Base-by-base conservation (phyloP, 371 early-diverging fungal genomes). In the Apophysomyces elegans region DNA sequence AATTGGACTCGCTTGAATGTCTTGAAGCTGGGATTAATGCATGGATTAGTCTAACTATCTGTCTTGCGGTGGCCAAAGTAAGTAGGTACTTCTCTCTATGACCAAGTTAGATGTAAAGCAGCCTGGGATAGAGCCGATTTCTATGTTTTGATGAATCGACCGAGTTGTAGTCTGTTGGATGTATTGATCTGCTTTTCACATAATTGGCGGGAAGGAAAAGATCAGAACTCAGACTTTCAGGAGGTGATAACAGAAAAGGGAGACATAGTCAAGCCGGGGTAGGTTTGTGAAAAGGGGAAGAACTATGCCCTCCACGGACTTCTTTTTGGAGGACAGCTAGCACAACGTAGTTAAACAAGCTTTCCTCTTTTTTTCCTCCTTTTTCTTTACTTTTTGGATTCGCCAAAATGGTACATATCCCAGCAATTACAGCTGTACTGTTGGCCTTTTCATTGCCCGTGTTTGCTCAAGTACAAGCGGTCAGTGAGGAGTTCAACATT, bases 401-500 rank as follows among this genome's bases (percentile, higher is more conserved):
- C 9, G n/a, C 16, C n/a, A 45, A 45, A 16, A 50, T 50, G 54
- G 21, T 50, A 50, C 54, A 26, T 21, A 9, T 50, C 21, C 9
- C 54, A 50, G 16, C 54, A 50, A 50, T 50, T 21, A 26, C 54
- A 21, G 54, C 54, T 50, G 21, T 50, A 21, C 16, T 50, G 16
- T 50, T 50, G 54, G 54, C 54, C 21, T 26, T 50, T 50, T n/a
- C 54, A 9, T 9, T 50, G n/a, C 21, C 54, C 21, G 21, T 21
- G 9, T 50, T 26, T 61, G 50, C 64, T 61, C 64, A 69, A 58
- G 59, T 61, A 0, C 64, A 46, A 26, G 43, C 69, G 7, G 32
- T 32, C 18, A 63, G 38, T 41, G 67, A 62, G 11, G 62, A 62
- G 12, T 73, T 69, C 45, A 73, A 69, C 57, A 60, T 73, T 14